phyloP scores from a whole-genome alignment of 495 filamentous ascomycete genomes.

The Terfezia boudieri region DNA sequence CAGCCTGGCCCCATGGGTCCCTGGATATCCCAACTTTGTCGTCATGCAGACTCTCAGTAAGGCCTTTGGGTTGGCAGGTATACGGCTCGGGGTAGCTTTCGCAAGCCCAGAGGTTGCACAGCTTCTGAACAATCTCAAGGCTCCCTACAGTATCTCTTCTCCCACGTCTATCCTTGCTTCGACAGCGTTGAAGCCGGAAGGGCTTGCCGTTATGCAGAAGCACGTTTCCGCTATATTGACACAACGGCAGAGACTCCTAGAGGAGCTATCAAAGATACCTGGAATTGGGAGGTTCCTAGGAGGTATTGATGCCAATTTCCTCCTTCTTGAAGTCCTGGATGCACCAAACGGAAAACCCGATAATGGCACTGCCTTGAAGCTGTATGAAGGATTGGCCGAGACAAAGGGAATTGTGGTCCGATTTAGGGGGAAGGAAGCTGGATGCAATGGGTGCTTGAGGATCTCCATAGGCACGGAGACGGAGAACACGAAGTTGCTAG shows the following conservation, averaged over 20 bases:
- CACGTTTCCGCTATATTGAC: conserved; percentile 43
- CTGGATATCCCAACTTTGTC: conserved; percentile 84
- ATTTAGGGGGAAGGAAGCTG: conserved; percentile 78
- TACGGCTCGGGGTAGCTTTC: conserved; percentile 51
- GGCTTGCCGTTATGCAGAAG: conserved; percentile 45
- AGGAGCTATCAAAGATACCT: conserved; percentile 47
- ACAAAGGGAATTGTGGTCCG: conserved; percentile 74
- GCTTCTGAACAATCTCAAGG: conserved; percentile 76
- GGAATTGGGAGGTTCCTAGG: conserved; percentile 68
- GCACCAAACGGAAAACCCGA: conserved; percentile 40
- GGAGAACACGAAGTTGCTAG: conserved; percentile 59
- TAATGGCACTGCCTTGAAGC: conserved; percentile 50
- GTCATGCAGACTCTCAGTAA: conserved; percentile 97
- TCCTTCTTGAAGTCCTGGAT: conserved; percentile 72
- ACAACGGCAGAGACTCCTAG: conserved; percentile 55
- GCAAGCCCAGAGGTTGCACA: conserved; percentile 33
- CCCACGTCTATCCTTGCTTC: conserved; percentile 64
- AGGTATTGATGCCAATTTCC: conserved; percentile 62
- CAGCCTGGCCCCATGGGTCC: conserved; percentile 79
- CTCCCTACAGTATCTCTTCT: conserved; percentile 81
- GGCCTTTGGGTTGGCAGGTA: conserved; percentile 85
- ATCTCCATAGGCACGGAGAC: conserved; percentile 81
- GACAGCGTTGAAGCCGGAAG: conserved; percentile 37
- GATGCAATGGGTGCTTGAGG: conserved; percentile 68
- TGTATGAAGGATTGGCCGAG: conserved; percentile 73